These are phyloP conservation scores for Sclerotinia spermophila DNA, from an alignment of 2,329 filamentous ascomycete genomes.

Conservation along the genomic window DNA sequence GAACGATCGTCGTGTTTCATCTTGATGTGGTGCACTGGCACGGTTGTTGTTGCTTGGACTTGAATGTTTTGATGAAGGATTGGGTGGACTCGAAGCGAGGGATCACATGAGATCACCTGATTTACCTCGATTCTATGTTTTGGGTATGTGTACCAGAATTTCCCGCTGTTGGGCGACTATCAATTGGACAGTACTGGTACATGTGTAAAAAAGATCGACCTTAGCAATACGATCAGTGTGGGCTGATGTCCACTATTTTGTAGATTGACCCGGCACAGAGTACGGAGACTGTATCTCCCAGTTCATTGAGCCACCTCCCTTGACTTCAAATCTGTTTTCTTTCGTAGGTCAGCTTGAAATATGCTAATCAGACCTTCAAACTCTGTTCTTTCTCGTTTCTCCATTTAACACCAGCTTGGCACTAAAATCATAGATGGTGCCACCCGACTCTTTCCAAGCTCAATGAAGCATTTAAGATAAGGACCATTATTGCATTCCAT, in stretches of 20 bases:
- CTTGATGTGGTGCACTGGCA: background rate
- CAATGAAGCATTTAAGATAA: background rate
- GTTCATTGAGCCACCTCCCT: background rate
- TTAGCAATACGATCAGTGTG: background rate
- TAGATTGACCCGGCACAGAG: background rate
- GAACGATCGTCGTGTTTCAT: background rate
- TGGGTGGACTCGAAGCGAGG: background rate
- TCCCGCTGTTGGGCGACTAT: background rate
- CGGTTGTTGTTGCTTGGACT: background rate
- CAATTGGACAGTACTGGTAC: background rate
- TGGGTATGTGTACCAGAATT: background rate
- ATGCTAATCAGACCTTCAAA: background rate
- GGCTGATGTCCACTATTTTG: background rate
- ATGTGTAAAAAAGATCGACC: background rate
- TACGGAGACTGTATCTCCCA: background rate
- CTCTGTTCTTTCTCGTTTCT: background rate
- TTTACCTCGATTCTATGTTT: background rate
- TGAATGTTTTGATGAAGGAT: background rate
- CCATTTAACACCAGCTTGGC: background rate
- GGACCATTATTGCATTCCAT: background rate
- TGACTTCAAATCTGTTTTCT: background rate
- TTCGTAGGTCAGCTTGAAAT: background rate
- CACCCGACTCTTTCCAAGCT: background rate
- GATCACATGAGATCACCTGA: background rate
- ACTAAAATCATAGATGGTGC: background rate